Evolutionary conservation across 306 rosid genomes (phyloP), one percentile per base, ranked within the genome.

Genomic region (Astragalus membranaceus): DNA sequence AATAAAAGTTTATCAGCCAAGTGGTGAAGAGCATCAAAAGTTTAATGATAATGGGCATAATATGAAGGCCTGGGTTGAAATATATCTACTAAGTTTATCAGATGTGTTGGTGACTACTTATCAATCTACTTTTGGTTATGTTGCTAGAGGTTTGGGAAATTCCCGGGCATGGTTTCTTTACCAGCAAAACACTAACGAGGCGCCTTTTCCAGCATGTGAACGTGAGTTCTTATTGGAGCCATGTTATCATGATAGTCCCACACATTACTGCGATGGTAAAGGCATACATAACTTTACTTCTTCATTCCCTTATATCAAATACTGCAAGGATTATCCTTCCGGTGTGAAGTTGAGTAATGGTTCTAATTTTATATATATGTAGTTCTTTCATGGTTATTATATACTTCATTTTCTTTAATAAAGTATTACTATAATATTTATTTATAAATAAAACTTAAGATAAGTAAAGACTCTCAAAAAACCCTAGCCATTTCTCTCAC

Each of bases 41-140:
- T 82, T 70, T 1, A 32, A 73, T 79, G 83, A 84, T 72, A 80
- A 49, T 10, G 60, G 5, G 47, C 92, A 87, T 55, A 82, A 87
- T 73, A 64, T 65, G 20, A 87, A 84, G 84, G 87, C 92, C 7
- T 76, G 79, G 80, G 55, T 78, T 0, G 92, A 87, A 44, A 84
- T 87, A 78, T 87, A 84, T 26, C 46, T 87, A 1, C 75, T 84
- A 6, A 87, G 92, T 63, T 70, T 87, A 75, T 78, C 79, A 6
- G 87, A 87, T 32, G 70, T 43, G 54, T 70, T 87, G 84, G 75
- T 87, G 41, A 87, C 92, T 7, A 80, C 87, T 10, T 87, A 88
- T 26, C 51, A 76, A 42, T 87, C 92, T 0, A 84, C 89, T 13
- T 87, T 87, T 37, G 92, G 92, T 30, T 87, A 87, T 30, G 92